Percentiles rank a stretch among this genome's conserved stretches.
Evolutionary conservation across 1,284 basidiomycete genomes (phyloP).

Genomic region (Marasmius sp.): DNA sequence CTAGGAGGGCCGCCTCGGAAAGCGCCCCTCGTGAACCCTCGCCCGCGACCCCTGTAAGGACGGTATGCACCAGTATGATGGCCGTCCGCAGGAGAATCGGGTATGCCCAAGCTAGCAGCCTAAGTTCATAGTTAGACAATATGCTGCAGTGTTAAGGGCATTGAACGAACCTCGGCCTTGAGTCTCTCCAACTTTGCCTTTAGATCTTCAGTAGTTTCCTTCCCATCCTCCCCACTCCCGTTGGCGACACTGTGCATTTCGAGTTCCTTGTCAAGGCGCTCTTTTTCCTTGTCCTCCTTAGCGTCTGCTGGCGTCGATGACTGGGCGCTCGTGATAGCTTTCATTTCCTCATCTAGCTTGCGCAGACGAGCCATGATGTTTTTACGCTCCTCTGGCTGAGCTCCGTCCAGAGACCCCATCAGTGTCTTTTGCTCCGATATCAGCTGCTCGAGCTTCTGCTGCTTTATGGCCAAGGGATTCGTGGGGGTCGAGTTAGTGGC

Average conservation of each 20-base stretch:
- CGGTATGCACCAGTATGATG: constrained; percentile 50
- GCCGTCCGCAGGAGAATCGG: constrained; percentile 33
- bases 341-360: constrained; percentile 83
- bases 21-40: constrained; percentile 61
- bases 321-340: constrained; percentile 29
- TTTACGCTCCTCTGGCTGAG: constrained; percentile 77
- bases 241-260: constrained; percentile 56
- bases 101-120: constrained; percentile 81
- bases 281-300: constrained; percentile 54
- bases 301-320: constrained; percentile 35
- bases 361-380: constrained; percentile 76
- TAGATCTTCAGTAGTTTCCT: constrained; percentile 70
- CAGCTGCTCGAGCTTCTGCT: constrained; percentile 78
- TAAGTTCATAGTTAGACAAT: constrained; percentile 25
- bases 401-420: constrained; percentile 69
- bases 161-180: constrained; percentile 70
- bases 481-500: constrained; percentile 14
- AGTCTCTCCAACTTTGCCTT: constrained; percentile 80
- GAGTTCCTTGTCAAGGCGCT: constrained; percentile 74
- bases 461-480: constrained; percentile 62
- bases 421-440: constrained; percentile 90
- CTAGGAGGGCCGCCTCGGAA: constrained; percentile 65
- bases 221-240: constrained; percentile 33
- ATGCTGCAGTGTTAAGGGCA: constrained; percentile 7
- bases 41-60: constrained; percentile 65